Conservation (phyloP, 1,284 basidiomycete genomes). For the Cutaneotrichosporon mucoides region DNA sequence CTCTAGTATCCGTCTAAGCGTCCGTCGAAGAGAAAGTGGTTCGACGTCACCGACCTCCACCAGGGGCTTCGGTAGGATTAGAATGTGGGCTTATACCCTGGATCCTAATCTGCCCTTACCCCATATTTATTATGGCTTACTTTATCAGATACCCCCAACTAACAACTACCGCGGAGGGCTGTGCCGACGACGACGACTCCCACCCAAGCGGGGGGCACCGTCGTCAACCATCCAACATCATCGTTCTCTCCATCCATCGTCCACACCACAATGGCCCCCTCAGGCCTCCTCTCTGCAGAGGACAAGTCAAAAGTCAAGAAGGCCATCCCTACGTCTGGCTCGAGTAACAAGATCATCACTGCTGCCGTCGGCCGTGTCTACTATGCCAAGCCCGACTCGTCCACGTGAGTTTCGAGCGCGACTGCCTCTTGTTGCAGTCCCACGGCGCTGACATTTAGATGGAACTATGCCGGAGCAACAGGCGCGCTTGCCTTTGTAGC, state of each 20-base stretch:
- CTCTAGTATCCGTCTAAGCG: too few species aligned
- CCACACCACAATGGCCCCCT: constrained; percentile 15
- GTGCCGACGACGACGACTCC: not conserved
- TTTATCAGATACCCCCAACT: not conserved
- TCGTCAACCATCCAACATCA: not conserved
- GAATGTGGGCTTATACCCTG: too few species aligned
- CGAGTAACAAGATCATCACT: constrained; percentile 64
- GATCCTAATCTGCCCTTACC: too few species aligned
- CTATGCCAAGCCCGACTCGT: constrained; percentile 52
- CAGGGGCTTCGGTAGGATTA: too few species aligned
- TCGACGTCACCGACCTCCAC: too few species aligned
- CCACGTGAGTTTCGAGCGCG: constrained; percentile 24
- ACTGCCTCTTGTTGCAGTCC: too few species aligned
- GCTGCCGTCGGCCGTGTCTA: constrained; percentile 81
- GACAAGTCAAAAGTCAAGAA: constrained; percentile 74
- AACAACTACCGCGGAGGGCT: not conserved
- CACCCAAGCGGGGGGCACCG: not conserved
- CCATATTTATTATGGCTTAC: too few species aligned
- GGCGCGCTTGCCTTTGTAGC: constrained; percentile 72
- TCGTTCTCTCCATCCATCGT: not conserved
- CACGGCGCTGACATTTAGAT: constrained; percentile 51
- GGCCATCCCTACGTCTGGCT: constrained; percentile 53
- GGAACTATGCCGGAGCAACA: constrained; percentile 79
- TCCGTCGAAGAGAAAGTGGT: too few species aligned
- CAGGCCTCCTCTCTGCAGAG: constrained; percentile 57